Evolutionary conservation across 2,329 filamentous ascomycete genomes (phyloP).

Genomic region (Colletotrichum sp.): DNA sequence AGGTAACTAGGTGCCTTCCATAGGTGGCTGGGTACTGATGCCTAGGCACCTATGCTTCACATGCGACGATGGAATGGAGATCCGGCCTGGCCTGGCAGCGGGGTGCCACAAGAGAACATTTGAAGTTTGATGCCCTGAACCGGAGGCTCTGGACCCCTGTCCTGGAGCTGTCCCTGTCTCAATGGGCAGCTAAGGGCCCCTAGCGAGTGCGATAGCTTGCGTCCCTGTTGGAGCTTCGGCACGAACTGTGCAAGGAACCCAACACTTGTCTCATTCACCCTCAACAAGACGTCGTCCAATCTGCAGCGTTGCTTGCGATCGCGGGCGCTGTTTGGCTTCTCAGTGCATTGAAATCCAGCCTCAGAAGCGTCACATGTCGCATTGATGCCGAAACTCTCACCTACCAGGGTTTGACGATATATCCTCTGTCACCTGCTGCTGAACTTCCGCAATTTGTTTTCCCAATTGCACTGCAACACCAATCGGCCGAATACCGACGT

Average conservation of each 20-base stretch:
- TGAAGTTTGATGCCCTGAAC: neutral
- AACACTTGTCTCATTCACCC: neutral
- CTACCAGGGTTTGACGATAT: neutral
- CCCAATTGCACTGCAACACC: neutral
- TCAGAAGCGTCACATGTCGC: neutral
- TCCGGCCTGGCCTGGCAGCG: neutral
- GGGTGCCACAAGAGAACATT: neutral
- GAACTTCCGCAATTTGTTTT: no score
- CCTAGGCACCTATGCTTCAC: neutral
- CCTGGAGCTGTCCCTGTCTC: slow-evolving; percentile 8
- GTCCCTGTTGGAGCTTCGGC: neutral
- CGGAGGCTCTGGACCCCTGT: neutral
- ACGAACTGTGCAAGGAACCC: neutral
- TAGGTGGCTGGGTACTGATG: no score
- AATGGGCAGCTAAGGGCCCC: neutral
- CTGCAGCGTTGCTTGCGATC: neutral
- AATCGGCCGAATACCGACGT: neutral
- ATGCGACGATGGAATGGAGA: neutral
- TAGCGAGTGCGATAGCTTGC: neutral
- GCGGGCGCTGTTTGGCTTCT: neutral
- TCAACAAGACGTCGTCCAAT: neutral
- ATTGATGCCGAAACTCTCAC: neutral
- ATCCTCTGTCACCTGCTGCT: neutral
- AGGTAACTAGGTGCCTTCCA: no score
- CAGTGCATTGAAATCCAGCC: neutral